phyloP scores from a whole-genome alignment of 2,329 filamentous ascomycete species.

The Neofusicoccum ribis region DNA sequence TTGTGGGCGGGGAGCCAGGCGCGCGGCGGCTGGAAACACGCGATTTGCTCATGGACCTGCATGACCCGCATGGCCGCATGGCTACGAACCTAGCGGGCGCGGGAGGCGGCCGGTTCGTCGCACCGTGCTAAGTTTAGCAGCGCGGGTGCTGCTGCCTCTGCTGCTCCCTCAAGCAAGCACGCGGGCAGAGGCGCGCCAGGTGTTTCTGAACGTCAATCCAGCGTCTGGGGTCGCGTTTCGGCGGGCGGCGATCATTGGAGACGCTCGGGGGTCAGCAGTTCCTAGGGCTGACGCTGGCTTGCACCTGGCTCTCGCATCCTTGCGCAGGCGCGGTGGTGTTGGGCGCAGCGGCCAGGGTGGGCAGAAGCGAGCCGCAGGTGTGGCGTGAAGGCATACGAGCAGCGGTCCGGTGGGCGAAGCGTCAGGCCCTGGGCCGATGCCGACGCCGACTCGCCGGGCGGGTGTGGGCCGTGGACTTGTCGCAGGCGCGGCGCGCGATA shows the following conservation, averaged over 20 bases:
- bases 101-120: slow-evolving; percentile 17
- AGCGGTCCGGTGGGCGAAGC: neutral
- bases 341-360: too few species aligned
- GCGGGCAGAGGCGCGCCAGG: neutral
- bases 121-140: neutral
- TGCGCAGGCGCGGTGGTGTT: too few species aligned
- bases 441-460: neutral
- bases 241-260: neutral
- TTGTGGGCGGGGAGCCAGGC: slow-evolving; percentile 23
- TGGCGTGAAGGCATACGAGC: neutral
- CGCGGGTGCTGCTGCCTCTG: neutral
- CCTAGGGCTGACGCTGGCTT: neutral
- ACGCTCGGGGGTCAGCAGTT: neutral
- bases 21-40: neutral
- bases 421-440: neutral
- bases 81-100: slow-evolving; percentile 44
- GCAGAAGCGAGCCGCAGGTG: too few species aligned
- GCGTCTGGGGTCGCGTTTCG: neutral
- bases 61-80: slow-evolving; percentile 37
- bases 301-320: too few species aligned
- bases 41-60: slow-evolving; percentile 29
- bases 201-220: neutral
- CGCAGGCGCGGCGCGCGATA: too few species aligned
- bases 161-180: neutral
- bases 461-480: neutral